Conservation (phyloP, 345 rosid genomes). For the Lepidium didymum region DNA sequence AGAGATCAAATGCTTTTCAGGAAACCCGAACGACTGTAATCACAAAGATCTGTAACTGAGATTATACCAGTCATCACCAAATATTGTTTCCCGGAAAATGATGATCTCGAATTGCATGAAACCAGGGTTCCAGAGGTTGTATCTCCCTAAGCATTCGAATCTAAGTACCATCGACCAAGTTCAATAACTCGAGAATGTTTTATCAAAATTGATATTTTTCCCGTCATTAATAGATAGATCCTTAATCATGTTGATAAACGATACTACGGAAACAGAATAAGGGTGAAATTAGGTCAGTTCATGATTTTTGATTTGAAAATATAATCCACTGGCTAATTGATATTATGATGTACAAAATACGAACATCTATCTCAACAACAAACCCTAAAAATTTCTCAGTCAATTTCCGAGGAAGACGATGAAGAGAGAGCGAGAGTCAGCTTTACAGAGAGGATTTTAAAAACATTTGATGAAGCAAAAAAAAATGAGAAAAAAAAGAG, state of each 20-base stretch:
- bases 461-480: neutral
- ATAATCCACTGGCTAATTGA: slow-evolving; percentile 6
- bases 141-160: neutral
- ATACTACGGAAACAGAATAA: neutral
- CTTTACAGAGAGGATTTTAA: slow-evolving; percentile 21
- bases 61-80: neutral
- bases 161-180: neutral
- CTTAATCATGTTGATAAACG: neutral
- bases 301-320: neutral
- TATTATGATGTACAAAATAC: slow-evolving; percentile 20
- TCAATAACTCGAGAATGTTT: neutral
- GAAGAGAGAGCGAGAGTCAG: slow-evolving; percentile 19
- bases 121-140: neutral
- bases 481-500: neutral
- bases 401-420: slow-evolving; percentile 19
- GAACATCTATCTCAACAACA: slow-evolving; percentile 12
- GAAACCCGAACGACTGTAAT: neutral
- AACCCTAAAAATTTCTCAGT: slow-evolving; percentile 15
- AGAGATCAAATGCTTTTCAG: neutral
- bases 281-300: neutral
- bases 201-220: neutral
- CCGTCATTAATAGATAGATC: neutral
- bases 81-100: neutral
- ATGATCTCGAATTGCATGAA: neutral
- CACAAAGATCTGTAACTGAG: neutral